phyloP scores from a whole-genome alignment of 2,329 filamentous ascomycete genomes.

The Eutypa lata region DNA sequence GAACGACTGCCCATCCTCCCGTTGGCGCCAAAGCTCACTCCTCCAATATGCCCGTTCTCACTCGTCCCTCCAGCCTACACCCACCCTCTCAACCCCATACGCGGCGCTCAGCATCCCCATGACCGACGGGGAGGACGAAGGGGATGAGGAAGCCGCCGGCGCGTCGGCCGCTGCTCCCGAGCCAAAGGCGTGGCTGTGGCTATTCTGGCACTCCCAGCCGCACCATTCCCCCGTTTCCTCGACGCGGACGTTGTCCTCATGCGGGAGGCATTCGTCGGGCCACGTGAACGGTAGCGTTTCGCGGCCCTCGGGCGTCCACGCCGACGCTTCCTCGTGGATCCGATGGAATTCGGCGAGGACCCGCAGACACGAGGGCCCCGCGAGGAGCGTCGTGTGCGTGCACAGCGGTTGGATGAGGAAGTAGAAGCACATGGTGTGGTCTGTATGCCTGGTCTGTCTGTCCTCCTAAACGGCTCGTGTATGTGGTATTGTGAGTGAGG shows the following conservation, averaged over 20 bases:
- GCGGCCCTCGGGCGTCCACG: slow-evolving; percentile 7
- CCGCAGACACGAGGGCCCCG: slow-evolving; percentile 18
- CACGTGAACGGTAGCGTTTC: slow-evolving; percentile 15
- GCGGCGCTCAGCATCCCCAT: slow-evolving; percentile 16
- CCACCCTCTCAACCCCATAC: slow-evolving; percentile 15
- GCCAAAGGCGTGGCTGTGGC: slow-evolving; percentile 3
- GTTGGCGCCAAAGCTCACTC: neutral
- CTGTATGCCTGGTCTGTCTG: neutral
- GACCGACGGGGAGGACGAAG: neutral
- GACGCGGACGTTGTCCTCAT: slow-evolving; percentile 9
- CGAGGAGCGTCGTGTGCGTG: slow-evolving; percentile 16
- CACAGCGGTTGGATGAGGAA: slow-evolving; percentile 19
- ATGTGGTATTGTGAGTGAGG: neutral
- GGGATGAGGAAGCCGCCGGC: neutral
- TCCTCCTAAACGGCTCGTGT: neutral
- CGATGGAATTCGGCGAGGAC: slow-evolving; percentile 16
- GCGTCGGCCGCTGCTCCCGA: neutral
- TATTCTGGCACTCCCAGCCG: slow-evolving; percentile 27
- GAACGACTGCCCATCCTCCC: too few species aligned
- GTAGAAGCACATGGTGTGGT: slow-evolving; percentile 23
- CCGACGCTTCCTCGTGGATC: slow-evolving; percentile 14
- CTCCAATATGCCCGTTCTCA: neutral
- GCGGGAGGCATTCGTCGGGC: slow-evolving; percentile 16
- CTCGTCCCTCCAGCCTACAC: slow-evolving; percentile 17
- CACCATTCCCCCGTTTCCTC: slow-evolving; percentile 18